Evolutionary conservation across 2,329 filamentous ascomycete genomes (phyloP), one percentile per base, ranked within the genome.

Genomic region (Alternaria brassicae): DNA sequence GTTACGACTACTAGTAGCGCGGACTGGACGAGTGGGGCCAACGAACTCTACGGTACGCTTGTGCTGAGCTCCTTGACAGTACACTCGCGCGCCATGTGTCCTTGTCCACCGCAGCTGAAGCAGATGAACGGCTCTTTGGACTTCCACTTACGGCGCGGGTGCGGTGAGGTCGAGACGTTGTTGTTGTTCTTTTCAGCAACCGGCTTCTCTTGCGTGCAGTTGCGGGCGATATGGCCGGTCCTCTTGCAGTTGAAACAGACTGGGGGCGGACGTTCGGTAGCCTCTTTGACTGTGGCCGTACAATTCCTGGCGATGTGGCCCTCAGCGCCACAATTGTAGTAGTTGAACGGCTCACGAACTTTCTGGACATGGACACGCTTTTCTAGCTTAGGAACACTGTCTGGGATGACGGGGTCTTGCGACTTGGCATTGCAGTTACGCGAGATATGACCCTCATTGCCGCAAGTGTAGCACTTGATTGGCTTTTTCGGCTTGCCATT

Each of bases 81-180:
- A 15, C 54, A 63, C 28, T 58, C 32, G 7, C 59, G 61, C 5
- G 65, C 45, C 15, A 64, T 36, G 7, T 66, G 63, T 17, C 63
- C 65, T 23, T 56, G 21, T 3, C 12, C 44, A 32, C 53, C 40
- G 27, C 63, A 68, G 15, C 47, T 65, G 59, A 61, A 68, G 61
- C 63, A 68, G 6, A 49, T 44, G 13, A 42, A 58, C 4, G 55
- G 52, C 21, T 49, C 30, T 15, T 47, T 9, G 9, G 30, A 17
- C 49, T 48, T 57, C 6, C 30, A 6, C 44, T 50, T 50, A 25
- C 4, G 36, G 19, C n/a, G n/a, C n/a, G 36, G 36, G 19, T 6
- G 17, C 6, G n/a, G 10, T 27, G 42, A 27, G 4, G 23, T 28
- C 21, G 23, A 23, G 25, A 17, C 10, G 0, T 32, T 10, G 13